phyloP scores from a whole-genome alignment of 768 basidiomycete genomes.

The Tricholoma matsutake region DNA sequence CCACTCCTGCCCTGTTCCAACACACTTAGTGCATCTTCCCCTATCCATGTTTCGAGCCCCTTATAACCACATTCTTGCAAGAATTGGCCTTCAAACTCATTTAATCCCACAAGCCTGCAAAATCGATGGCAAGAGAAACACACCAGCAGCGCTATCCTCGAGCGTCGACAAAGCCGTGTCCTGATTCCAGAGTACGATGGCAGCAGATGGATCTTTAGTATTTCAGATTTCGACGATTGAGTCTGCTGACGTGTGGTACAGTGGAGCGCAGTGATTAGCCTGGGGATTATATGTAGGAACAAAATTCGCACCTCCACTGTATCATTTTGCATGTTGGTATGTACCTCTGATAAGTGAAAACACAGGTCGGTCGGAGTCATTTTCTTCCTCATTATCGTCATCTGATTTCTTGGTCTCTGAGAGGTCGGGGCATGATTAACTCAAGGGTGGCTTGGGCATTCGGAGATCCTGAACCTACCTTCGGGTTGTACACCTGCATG shows the following conservation, averaged over 20 bases:
- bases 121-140: slow-evolving; percentile 12
- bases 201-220: slow-evolving; percentile 15
- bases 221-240: not conserved
- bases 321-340: slow-evolving; percentile 76
- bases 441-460: not conserved
- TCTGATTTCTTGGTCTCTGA: not conserved
- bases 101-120: too few relatives aligned
- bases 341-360: slow-evolving; percentile 88
- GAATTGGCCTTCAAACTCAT: slow-evolving; percentile 51
- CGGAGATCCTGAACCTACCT: not conserved
- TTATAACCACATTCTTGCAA: slow-evolving; percentile 71
- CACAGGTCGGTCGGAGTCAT: slow-evolving; percentile 67
- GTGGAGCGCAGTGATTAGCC: not conserved
- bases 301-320: slow-evolving; percentile 37
- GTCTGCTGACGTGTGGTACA: not conserved
- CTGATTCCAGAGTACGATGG: slow-evolving; percentile 59
- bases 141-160: slow-evolving; percentile 71
- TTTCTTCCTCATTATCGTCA: slow-evolving; percentile 34
- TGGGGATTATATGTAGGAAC: not conserved
- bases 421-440: not conserved
- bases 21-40: slow-evolving; percentile 73
- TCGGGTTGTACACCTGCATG: slow-evolving; percentile 5
- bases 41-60: slow-evolving; percentile 76
- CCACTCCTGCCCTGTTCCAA: slow-evolving; percentile 90
- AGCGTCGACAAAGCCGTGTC: slow-evolving; percentile 54